Evolutionary conservation across 768 basidiomycete genomes (phyloP).

Genomic region (Rossbeevera mucosa): DNA sequence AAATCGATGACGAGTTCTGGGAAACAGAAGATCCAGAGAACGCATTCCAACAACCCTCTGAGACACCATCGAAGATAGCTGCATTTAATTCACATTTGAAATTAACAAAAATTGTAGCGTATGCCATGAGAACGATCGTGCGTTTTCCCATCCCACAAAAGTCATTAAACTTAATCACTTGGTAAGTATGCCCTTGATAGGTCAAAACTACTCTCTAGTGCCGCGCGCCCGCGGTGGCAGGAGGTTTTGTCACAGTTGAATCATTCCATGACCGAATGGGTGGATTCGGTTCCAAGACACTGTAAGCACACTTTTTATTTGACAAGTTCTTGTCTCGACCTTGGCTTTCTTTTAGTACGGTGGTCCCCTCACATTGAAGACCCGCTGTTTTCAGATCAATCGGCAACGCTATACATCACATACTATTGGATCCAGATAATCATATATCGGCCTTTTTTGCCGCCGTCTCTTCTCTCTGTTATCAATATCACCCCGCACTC

Average conservation of each 20-base stretch:
- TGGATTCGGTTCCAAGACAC: constrained; percentile 62
- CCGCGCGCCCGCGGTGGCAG: constrained; percentile 50
- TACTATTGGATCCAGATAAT: constrained; percentile 65
- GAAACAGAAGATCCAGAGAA: constrained; percentile 42
- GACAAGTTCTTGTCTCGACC: neutral
- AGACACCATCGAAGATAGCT: constrained; percentile 51
- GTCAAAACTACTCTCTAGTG: constrained; percentile 49
- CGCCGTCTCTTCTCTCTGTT: constrained; percentile 31
- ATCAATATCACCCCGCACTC: constrained; percentile 22
- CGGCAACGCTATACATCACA: constrained; percentile 50
- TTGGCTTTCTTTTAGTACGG: constrained; percentile 36
- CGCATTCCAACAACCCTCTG: constrained; percentile 65
- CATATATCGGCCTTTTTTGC: constrained; percentile 67
- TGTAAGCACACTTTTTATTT: constrained; percentile 38
- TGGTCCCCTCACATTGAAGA: constrained; percentile 56
- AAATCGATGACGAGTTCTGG: constrained; percentile 84
- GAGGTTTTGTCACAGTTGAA: constrained; percentile 65
- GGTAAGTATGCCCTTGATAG: constrained; percentile 66
- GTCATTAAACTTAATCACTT: constrained; percentile 2
- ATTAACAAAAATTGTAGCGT: constrained; percentile 65
- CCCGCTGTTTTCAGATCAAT: constrained; percentile 48
- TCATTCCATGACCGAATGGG: constrained; percentile 68
- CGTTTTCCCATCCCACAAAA: constrained; percentile 19
- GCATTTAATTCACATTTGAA: constrained; percentile 64
- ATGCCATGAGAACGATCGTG: constrained; percentile 65